Evolutionary conservation across 2,329 filamentous ascomycete genomes (phyloP), one percentile per base, ranked within the genome.

Genomic region (Leptographium lundbergii): DNA sequence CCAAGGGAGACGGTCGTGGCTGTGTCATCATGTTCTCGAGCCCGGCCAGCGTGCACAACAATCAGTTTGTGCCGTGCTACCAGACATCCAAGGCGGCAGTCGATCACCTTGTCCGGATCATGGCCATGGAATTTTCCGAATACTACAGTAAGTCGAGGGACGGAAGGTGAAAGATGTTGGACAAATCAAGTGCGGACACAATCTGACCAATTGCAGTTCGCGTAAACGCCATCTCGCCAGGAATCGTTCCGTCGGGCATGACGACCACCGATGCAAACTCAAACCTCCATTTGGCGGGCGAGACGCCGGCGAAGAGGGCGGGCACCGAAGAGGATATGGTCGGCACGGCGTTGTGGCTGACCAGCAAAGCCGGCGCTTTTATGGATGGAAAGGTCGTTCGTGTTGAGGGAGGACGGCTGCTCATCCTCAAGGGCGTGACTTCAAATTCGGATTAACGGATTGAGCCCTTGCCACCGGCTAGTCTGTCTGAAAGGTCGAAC

Each of bases 11-110:
- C 24, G 63, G 65, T 11, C 54, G 63, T 39, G 64, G 65, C 39
- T 62, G 53, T 19, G 63, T 66, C 17, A 60, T 66, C 7, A 54
- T 61, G n/a, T 65, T 66, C 50, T 63, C 61, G 58, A 65, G 63
- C 50, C 59, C 60, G 6, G 64, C 65, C 32, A 64, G 62, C 50
- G 60, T 62, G 22, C 64, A 66, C 57, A 64, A 63, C 54, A 17
- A 59, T 45, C 57, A 59, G 53, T 59, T 59, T 59, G 57, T 59
- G 29, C 57, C 57, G 14, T 51, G 42, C 57, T 58, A 58, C 27
- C 50, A 58, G 57, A 58, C 57, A 6, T 58, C 57, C 51, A 58
- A 58, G 57, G 60, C 60, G 7, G 61, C 61, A 24, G 55, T 61
- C n/a, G 60, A 59, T 48, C 60, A 61, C 17, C 45, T 61, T 10